A percentile compares a stretch with the other conserved stretches of the same genome.
Evolutionary conservation across 805 yeast species (phyloP).

Genomic region (Starmerella tilneyi): DNA sequence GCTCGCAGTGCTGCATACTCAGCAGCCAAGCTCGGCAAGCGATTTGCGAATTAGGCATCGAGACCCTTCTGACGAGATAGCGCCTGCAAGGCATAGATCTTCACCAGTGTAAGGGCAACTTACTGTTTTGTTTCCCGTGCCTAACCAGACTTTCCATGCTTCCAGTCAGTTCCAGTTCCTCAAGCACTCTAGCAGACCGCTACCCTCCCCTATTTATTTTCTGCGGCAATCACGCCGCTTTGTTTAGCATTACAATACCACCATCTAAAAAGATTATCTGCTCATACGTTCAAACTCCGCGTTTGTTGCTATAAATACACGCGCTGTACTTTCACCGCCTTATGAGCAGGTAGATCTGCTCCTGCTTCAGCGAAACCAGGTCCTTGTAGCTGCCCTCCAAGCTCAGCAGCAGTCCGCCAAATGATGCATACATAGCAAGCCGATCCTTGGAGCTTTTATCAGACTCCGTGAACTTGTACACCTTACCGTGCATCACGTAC

Average conservation of each 20-base stretch:
- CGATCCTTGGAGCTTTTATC: slow-evolving; percentile 37
- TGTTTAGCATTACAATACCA: no score
- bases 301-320: neutral
- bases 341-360: slow-evolving; percentile 78
- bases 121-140: no score
- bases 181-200: no score
- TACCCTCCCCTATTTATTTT: neutral
- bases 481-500: slow-evolving; percentile 96
- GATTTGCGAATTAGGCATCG: slow-evolving; percentile 12
- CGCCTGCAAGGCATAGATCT: no score
- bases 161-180: no score
- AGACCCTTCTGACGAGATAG: neutral
- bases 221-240: no score
- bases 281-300: no score
- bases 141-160: no score
- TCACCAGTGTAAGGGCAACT: no score
- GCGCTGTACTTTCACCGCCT: slow-evolving; percentile 42
- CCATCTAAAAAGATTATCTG: no score
- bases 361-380: slow-evolving; percentile 82
- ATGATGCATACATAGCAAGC: slow-evolving; percentile 79
- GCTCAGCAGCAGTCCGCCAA: slow-evolving; percentile 89
- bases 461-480: slow-evolving; percentile 90
- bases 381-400: slow-evolving; percentile 91
- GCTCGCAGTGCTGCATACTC: slow-evolving; percentile 20
- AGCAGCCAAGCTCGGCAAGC: slow-evolving; percentile 24